Evolutionary conservation across 2,329 filamentous ascomycete species (phyloP).

Genomic region (Penicillium sp.): DNA sequence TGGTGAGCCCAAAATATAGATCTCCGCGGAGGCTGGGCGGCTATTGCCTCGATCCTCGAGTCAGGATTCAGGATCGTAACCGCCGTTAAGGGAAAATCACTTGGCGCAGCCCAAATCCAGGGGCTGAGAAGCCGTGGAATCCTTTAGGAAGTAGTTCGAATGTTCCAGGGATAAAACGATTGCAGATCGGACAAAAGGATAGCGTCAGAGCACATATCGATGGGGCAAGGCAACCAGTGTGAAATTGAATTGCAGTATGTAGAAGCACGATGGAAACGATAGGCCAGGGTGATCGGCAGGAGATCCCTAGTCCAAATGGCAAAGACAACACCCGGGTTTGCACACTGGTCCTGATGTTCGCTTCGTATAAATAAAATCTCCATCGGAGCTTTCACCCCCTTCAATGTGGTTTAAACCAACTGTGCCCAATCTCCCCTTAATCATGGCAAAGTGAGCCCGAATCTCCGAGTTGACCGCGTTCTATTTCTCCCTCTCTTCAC

Average conservation of each 20-base stretch:
- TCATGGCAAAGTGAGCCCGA: neutral
- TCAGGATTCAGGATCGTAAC: too few species aligned
- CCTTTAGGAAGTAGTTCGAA: neutral
- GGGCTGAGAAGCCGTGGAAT: neutral
- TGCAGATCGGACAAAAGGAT: neutral
- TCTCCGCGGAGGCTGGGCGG: neutral
- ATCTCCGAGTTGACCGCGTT: neutral
- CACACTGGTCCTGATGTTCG: too few species aligned
- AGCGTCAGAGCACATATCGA: too few species aligned
- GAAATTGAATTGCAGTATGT: too few species aligned
- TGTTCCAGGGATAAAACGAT: neutral
- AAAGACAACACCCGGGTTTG: too few species aligned
- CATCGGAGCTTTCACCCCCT: too few species aligned
- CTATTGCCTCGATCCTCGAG: neutral
- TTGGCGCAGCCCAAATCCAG: neutral
- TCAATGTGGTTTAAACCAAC: too few species aligned
- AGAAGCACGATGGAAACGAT: too few species aligned
- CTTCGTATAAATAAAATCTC: too few species aligned
- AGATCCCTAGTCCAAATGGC: too few species aligned
- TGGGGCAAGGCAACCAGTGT: neutral
- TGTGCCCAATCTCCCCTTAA: neutral
- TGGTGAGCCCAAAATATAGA: neutral
- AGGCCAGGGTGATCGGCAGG: too few species aligned
- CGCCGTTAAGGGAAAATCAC: neutral
- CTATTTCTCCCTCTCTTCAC: neutral